Percentiles rank a stretch among this genome's conserved stretches.
These are phyloP conservation scores for Linderniella brevidens DNA, from an alignment of 257 asterid species.

Conservation along the genomic window DNA sequence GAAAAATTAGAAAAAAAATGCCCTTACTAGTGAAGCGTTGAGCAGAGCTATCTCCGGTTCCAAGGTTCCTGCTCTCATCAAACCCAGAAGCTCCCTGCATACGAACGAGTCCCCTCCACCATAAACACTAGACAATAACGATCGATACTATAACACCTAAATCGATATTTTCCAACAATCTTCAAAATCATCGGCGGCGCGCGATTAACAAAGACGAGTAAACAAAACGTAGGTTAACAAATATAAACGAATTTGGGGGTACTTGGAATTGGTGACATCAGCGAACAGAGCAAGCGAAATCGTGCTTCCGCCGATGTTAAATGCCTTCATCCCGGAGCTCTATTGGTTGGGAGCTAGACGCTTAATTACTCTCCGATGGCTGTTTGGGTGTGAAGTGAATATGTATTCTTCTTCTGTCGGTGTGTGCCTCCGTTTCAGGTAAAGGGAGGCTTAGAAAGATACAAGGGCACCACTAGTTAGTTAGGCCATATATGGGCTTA, in stretches of 20 bases:
- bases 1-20: background rate
- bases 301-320: constrained; percentile 41
- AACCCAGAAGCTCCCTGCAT: constrained; percentile 54
- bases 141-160: background rate
- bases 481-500: too few relatives aligned
- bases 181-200: background rate
- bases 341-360: too few relatives aligned
- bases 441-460: too few relatives aligned
- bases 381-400: too few relatives aligned
- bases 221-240: background rate
- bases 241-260: constrained; percentile 41
- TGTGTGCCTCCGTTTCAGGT: too few relatives aligned
- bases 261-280: constrained; percentile 85
- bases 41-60: constrained; percentile 79
- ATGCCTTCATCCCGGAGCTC: constrained; percentile 35
- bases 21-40: constrained; percentile 76
- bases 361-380: too few relatives aligned
- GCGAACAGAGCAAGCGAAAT: constrained; percentile 64
- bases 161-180: background rate
- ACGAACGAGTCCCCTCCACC: background rate
- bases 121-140: background rate
- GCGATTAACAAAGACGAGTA: background rate
- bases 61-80: constrained; percentile 73
- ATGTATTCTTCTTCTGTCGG: too few relatives aligned
- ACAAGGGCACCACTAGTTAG: too few relatives aligned